These are phyloP conservation scores for Aspergillus puulaauensis DNA, from an alignment of 2,329 filamentous ascomycete genomes.

Conservation along the genomic window DNA sequence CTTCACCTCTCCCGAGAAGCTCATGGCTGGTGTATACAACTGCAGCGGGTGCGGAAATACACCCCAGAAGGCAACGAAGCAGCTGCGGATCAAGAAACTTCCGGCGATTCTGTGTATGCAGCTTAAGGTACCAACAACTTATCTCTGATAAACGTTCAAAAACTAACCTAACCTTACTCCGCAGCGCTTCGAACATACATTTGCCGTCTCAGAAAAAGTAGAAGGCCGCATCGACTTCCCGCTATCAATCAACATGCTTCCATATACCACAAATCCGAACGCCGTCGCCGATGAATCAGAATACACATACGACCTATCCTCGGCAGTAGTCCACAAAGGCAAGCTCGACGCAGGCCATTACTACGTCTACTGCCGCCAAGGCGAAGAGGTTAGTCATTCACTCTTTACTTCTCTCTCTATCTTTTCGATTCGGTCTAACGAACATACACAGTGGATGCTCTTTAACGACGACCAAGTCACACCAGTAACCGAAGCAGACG, in stretches of 20 bases:
- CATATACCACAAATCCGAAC: constrained; percentile 72
- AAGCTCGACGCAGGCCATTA: constrained; percentile 93
- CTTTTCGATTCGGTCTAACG: not conserved
- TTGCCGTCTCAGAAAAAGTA: constrained; percentile 78
- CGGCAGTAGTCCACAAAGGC: constrained; percentile 89
- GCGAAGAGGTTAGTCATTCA: constrained; percentile 58
- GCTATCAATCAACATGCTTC: constrained; percentile 81
- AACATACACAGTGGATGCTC: constrained; percentile 72
- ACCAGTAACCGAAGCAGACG: constrained; percentile 77
- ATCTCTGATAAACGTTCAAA: not conserved
- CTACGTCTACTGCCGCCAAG: constrained; percentile 81
- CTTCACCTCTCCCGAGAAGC: constrained; percentile 80
- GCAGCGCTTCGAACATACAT: constrained; percentile 72
- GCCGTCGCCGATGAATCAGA: constrained; percentile 43
- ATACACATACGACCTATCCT: constrained; percentile 82
- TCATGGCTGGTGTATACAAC: constrained; percentile 73
- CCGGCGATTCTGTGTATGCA: constrained; percentile 91
- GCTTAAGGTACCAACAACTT: constrained; percentile 65
- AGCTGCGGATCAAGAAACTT: constrained; percentile 78
- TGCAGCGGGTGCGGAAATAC: constrained; percentile 76
- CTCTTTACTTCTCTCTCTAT: not conserved
- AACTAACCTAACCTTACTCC: constrained; percentile 5
- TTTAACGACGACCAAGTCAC: constrained; percentile 96
- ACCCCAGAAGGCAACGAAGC: constrained; percentile 74
- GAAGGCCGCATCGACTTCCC: constrained; percentile 85